Conservation (phyloP, 805 yeast genomes). For the Ascoidea asiatica region DNA sequence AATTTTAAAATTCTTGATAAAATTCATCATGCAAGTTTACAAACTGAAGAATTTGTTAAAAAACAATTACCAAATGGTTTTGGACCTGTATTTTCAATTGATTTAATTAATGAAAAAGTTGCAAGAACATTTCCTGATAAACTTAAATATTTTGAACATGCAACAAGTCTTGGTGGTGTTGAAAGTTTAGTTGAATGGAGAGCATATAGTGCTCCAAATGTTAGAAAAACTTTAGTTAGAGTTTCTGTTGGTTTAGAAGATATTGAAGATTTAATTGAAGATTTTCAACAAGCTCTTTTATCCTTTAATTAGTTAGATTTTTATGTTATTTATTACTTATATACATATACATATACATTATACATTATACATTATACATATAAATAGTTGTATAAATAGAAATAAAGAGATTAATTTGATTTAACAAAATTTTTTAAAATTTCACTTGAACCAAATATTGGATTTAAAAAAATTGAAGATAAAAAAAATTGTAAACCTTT, state of each 20-base stretch:
- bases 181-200: constrained; percentile 91
- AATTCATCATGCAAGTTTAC: constrained; percentile 66
- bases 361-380: too few species aligned
- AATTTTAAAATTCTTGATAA: constrained; percentile 33
- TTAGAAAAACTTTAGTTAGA: constrained; percentile 47
- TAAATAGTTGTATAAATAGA: too few species aligned
- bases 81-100: constrained; percentile 68
- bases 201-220: constrained; percentile 50
- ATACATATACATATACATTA: too few species aligned
- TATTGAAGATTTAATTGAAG: constrained; percentile 61
- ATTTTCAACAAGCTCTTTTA: constrained; percentile 47
- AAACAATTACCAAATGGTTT: constrained; percentile 53
- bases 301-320: too few species aligned
- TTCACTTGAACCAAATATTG: constrained; percentile 5
- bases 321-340: too few species aligned
- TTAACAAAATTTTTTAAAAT: constrained; percentile 7
- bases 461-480: constrained; percentile 7
- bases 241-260: constrained; percentile 75
- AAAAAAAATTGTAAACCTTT: constrained; percentile 8
- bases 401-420: too few species aligned
- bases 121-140: constrained; percentile 56
- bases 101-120: constrained; percentile 29
- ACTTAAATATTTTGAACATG: constrained; percentile 68
- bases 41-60: constrained; percentile 51
- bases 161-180: constrained; percentile 87